These are phyloP conservation scores for Phytopythium helicoides DNA, from an alignment of 352 stramenopile species.

Conservation along the genomic window DNA sequence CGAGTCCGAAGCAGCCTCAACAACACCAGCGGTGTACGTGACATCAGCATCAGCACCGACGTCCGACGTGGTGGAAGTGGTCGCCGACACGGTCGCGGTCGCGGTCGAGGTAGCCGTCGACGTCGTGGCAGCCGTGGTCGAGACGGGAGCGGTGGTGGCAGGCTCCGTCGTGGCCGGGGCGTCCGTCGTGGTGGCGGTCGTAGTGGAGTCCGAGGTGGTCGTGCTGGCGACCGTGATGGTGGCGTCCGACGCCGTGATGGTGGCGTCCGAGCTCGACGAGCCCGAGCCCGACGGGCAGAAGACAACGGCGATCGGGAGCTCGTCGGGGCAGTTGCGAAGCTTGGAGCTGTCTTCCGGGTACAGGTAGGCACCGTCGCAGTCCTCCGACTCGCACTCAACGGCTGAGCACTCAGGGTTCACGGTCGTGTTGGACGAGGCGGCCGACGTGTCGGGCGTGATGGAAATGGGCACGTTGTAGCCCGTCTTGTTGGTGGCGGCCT, in stretches of 20 bases:
- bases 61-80: conserved; percentile 11
- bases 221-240: conserved; percentile 4
- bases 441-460: conserved; percentile 32
- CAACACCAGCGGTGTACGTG: conserved; percentile 13
- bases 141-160: conserved; percentile 1
- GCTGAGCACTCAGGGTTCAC: conserved; percentile 28
- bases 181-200: conserved; percentile 7
- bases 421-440: conserved; percentile 7
- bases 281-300: conserved; percentile 37
- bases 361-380: conserved; percentile 46
- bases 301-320: conserved; percentile 30
- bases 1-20: conserved; percentile 8
- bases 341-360: conserved; percentile 51
- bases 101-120: conserved; percentile 9
- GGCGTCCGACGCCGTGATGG: conserved; percentile 8
- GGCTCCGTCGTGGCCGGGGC: conserved; percentile 7
- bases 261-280: conserved; percentile 12
- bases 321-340: conserved; percentile 43
- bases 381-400: conserved; percentile 29
- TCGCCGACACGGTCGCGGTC: conserved; percentile 8
- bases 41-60: conserved; percentile 18
- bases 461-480: conserved; percentile 67
- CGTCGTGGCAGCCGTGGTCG: conserved; percentile 11
- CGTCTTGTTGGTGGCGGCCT: conserved; percentile 38
- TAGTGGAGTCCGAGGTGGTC: conserved; percentile 6